These are phyloP conservation scores for Hanseniaspora thailandica DNA, from an alignment of 805 yeast genomes.

Conservation along the genomic window DNA sequence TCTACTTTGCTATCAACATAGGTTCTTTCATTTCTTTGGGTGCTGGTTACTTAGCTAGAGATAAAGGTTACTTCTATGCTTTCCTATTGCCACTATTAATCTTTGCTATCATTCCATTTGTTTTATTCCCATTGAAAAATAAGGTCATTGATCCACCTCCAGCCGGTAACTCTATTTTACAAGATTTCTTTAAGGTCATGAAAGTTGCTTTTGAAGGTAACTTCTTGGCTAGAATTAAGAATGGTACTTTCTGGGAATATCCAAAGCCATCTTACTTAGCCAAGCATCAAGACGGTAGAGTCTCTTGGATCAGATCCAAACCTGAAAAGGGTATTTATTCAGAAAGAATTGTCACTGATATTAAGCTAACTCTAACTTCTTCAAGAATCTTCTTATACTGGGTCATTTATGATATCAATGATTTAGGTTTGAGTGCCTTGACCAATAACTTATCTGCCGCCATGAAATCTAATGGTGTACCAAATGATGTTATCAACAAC, in stretches of 20 bases:
- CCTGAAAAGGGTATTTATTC: slow-evolving; percentile 15
- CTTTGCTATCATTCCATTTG: slow-evolving; percentile 42
- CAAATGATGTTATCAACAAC: slow-evolving; percentile 68
- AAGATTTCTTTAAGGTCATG: slow-evolving; percentile 33
- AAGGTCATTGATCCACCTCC: slow-evolving; percentile 24
- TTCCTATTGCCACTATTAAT: slow-evolving; percentile 55
- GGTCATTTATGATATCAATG: slow-evolving; percentile 27
- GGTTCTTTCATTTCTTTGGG: slow-evolving; percentile 69
- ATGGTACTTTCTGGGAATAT: slow-evolving; percentile 38
- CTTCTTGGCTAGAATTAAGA: slow-evolving; percentile 33
- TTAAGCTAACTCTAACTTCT: slow-evolving; percentile 34
- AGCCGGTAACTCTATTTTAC: slow-evolving; percentile 33
- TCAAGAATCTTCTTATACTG: slow-evolving; percentile 38
- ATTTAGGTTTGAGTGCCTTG: slow-evolving; percentile 16
- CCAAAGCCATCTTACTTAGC: slow-evolving; percentile 20
- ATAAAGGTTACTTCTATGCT: slow-evolving; percentile 64
- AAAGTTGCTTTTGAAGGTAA: slow-evolving; percentile 34
- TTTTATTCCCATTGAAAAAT: slow-evolving; percentile 30
- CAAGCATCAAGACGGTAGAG: slow-evolving; percentile 10
- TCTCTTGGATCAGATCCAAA: slow-evolving; percentile 22
- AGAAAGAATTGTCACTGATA: slow-evolving; percentile 39
- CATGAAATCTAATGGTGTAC: slow-evolving; percentile 42
- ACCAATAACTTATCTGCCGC: slow-evolving; percentile 14
- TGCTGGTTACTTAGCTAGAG: slow-evolving; percentile 58
- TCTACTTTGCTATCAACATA: slow-evolving; percentile 63